Evolutionary conservation across 768 basidiomycete species (phyloP).

Genomic region (Sutorius australiensis): DNA sequence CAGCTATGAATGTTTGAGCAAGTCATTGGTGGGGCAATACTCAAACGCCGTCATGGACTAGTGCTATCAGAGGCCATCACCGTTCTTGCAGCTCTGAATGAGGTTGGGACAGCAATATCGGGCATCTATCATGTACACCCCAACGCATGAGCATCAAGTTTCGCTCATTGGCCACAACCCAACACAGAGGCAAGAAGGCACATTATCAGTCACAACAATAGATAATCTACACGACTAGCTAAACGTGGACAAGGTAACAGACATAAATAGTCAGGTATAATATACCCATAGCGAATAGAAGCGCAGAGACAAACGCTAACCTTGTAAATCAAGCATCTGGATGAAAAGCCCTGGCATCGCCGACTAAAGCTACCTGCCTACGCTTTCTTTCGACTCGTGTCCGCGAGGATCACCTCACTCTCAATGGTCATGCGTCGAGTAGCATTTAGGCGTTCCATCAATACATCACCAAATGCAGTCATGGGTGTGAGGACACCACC

Average conservation of each 20-base stretch:
- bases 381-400: slow-evolving; percentile 7
- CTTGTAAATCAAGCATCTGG: not conserved
- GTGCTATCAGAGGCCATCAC: not conserved
- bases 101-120: not conserved
- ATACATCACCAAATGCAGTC: slow-evolving; percentile 73
- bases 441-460: slow-evolving; percentile 62
- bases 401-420: slow-evolving; percentile 38
- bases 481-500: slow-evolving; percentile 86
- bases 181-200: not conserved
- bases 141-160: not conserved
- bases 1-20: not conserved
- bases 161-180: not conserved
- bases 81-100: not conserved
- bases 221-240: not conserved
- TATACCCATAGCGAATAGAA: not conserved
- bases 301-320: not conserved
- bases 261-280: not conserved
- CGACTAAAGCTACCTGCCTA: slow-evolving; percentile 1
- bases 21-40: slow-evolving; percentile 2
- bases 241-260: not conserved
- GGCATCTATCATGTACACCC: not conserved
- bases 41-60: not conserved
- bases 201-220: not conserved
- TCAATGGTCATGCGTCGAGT: slow-evolving; percentile 57
- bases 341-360: not conserved